Evolutionary conservation across 352 stramenopile species (phyloP).

Genomic region (Pythium pyrilobum): DNA sequence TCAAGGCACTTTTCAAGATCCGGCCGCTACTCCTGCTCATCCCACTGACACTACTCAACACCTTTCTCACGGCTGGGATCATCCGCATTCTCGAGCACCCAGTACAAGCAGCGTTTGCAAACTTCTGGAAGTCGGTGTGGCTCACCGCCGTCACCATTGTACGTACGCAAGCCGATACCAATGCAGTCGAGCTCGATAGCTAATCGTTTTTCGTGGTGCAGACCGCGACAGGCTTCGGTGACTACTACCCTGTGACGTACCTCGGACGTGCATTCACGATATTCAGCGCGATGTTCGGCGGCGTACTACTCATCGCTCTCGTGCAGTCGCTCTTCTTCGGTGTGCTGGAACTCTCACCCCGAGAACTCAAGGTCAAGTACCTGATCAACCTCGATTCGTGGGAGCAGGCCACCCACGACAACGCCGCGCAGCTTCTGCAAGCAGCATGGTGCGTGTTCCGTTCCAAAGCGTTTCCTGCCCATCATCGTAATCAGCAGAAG

Average conservation of each 20-base stretch:
- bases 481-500: conserved; percentile 6
- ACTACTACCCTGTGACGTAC: conserved; percentile 70
- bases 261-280: conserved; percentile 51
- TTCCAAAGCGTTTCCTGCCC: too few species aligned
- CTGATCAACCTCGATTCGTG: conserved; percentile 60
- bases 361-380: conserved; percentile 56
- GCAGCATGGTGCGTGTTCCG: too few species aligned
- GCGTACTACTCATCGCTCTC: conserved; percentile 59
- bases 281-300: conserved; percentile 63
- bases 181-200: neutral
- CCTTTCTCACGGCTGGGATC: conserved; percentile 57
- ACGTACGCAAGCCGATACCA: conserved; percentile 11
- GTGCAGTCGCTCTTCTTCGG: conserved; percentile 76
- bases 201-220: conserved; percentile 10
- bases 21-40: conserved; percentile 55
- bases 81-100: conserved; percentile 68
- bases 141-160: conserved; percentile 65
- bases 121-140: conserved; percentile 71
- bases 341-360: conserved; percentile 57
- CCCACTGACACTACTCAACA: conserved; percentile 46
- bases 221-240: conserved; percentile 65
- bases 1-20: conserved; percentile 76
- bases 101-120: conserved; percentile 54
- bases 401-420: conserved; percentile 39
- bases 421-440: conserved; percentile 42